Conservation (phyloP, 2,329 filamentous ascomycete genomes). For the Botrytis fabae region DNA sequence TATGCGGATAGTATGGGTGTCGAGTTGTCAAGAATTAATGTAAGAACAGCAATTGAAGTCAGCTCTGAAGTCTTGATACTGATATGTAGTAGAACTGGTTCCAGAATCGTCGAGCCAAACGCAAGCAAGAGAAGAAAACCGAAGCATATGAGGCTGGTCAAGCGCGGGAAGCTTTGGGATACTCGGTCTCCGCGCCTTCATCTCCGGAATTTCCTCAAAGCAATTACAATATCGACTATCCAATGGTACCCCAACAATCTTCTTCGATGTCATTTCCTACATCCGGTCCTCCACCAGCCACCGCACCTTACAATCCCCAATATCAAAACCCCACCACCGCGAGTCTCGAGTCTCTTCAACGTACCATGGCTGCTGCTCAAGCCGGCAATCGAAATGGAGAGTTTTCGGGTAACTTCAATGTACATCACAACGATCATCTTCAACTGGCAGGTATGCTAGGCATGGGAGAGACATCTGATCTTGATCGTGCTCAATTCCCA, state of each 20-base stretch:
- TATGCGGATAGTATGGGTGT: conserved; percentile 62
- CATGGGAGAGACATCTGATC: not conserved
- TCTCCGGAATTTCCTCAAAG: conserved; percentile 36
- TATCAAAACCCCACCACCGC: conserved; percentile 35
- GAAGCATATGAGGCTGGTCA: conserved; percentile 51
- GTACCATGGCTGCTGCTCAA: conserved; percentile 35
- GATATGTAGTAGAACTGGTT: conserved; percentile 60
- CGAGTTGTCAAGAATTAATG: conserved; percentile 65
- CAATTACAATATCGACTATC: conserved; percentile 29
- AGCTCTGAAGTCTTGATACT: not conserved
- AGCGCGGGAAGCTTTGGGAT: conserved; percentile 33
- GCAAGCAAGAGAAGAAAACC: conserved; percentile 58
- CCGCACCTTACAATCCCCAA: conserved; percentile 36
- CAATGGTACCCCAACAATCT: conserved; percentile 26
- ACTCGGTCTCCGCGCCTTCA: conserved; percentile 34
- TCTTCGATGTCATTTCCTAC: conserved; percentile 25
- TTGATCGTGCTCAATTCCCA: conserved; percentile 27
- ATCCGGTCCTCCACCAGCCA: conserved; percentile 33
- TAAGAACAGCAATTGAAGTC: conserved; percentile 41
- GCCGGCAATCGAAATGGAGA: conserved; percentile 30
- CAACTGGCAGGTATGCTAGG: not conserved
- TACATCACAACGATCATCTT: not conserved
- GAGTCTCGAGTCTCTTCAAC: conserved; percentile 37
- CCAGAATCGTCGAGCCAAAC: conserved; percentile 60
- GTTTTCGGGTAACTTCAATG: conserved; percentile 27